Evolutionary conservation across 2,329 filamentous ascomycete genomes (phyloP), one percentile per base, ranked within the genome.

Genomic region (Aureobasidium pullulans): DNA sequence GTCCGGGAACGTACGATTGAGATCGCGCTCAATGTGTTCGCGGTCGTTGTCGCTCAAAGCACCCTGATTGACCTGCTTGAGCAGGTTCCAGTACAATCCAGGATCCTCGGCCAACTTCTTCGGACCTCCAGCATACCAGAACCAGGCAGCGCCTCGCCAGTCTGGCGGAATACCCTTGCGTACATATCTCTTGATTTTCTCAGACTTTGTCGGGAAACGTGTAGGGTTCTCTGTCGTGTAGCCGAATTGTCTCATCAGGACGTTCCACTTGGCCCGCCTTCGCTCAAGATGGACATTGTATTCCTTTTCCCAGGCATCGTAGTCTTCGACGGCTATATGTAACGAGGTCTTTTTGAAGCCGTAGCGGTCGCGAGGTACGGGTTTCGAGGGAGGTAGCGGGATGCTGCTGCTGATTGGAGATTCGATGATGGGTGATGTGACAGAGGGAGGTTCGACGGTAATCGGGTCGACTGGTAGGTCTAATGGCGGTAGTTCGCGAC

Each of bases 91-190:
- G 70, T 96, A 97, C 15, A 93, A 76, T 1, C 89, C 89, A 5
- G 84, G 81, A 66, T 95, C 83, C 68, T 89, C 87, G 54, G 84
- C 82, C 61, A 96, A 72, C 64, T 90, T 87, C 47, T 86, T 84
- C 28, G 90, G 90, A 1, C 93, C 93, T 19, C 90, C 90, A 10
- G 91, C 90, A 70, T 96, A 97, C 76, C 89, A 96, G 72, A 96
- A 97, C 93, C 93, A 97, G 47, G 93, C 93, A 6, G 89, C 88
- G n/a, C 93, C 93, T 68, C 93, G 84, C 85, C 91, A 96, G 64
- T 96, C 90, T 0, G 92, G 90, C 3, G 93, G 93, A 52, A 96
- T 93, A 15, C 93, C 93, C 73, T 96, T 97, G 54, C 92, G 85
- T 50, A 96, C 84, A 70, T 94, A 96, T 16, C 91, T 83, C 74